A percentile compares a stretch with the other conserved stretches of the same genome.
Evolutionary conservation across 2,329 filamentous ascomycete species (phyloP).

Genomic region (Elsinoe necatrix): DNA sequence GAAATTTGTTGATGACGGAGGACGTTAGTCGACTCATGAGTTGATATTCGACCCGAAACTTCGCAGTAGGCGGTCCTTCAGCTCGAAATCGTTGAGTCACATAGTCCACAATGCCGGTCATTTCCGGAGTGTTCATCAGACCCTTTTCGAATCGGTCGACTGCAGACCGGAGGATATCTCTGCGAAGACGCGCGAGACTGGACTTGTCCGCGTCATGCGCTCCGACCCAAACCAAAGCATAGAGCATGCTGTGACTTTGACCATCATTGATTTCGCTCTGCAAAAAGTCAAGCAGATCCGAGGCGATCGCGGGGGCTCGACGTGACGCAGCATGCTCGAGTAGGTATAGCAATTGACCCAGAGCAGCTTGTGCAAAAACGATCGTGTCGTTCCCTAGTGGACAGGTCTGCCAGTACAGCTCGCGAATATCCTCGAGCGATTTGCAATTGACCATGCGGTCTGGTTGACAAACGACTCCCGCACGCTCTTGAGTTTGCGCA

Average conservation of each 20-base stretch:
- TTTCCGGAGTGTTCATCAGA: background rate
- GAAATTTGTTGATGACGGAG: background rate
- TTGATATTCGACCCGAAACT: background rate
- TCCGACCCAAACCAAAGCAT: background rate
- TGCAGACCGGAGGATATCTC: background rate
- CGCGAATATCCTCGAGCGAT: background rate
- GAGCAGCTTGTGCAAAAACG: background rate
- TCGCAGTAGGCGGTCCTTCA: background rate
- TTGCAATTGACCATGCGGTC: background rate
- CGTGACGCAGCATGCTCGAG: background rate
- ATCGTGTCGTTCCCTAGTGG: background rate
- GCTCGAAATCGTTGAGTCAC: background rate
- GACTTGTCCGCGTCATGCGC: background rate
- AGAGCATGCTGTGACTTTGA: background rate
- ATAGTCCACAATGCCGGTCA: background rate
- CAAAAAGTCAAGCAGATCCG: background rate
- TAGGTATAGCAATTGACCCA: background rate
- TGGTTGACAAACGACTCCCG: background rate
- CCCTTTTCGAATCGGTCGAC: background rate
- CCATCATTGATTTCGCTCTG: background rate
- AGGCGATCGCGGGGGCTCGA: background rate
- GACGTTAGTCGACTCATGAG: background rate
- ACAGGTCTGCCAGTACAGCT: constrained; percentile 7
- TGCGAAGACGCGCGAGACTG: background rate
- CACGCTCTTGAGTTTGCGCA: background rate